phyloP scores from a whole-genome alignment of 257 asterid genomes.

The Przewalskia tangutica region DNA sequence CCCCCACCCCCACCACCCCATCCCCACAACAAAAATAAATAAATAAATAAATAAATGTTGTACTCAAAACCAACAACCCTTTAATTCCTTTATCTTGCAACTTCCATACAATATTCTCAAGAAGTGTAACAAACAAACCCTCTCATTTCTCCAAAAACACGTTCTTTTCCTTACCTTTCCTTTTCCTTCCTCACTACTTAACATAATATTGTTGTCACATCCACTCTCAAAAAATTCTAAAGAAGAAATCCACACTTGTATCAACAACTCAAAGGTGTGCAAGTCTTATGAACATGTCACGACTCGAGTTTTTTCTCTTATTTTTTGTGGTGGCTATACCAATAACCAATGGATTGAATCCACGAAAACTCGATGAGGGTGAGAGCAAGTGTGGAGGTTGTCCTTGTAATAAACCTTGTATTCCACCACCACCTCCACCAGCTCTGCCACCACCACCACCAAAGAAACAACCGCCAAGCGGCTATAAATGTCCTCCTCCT shows the following conservation, averaged over 20 bases:
- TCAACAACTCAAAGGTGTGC: neutral
- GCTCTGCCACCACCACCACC: conserved; percentile 8
- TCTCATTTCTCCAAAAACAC: neutral
- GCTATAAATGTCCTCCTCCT: conserved; percentile 55
- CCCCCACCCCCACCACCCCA: neutral
- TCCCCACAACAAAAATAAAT: too few relatives aligned
- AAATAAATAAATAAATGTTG: neutral
- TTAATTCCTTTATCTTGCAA: neutral
- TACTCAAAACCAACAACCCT: neutral
- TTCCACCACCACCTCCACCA: conserved; percentile 35
- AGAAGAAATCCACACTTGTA: neutral
- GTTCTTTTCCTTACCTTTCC: neutral
- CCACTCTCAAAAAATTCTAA: too few relatives aligned
- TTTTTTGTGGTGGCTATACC: neutral
- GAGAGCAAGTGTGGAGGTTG: conserved; percentile 65
- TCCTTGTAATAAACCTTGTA: conserved; percentile 64
- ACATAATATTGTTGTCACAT: neutral
- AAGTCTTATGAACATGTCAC: conserved; percentile 6
- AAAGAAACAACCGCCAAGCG: conserved; percentile 23
- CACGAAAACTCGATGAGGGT: conserved; percentile 27
- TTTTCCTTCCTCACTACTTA: neutral
- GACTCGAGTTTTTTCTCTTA: neutral
- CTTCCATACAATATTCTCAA: conserved; percentile 16
- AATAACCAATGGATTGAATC: conserved; percentile 7
- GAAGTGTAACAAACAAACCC: neutral